Base-by-base conservation (phyloP, 2,329 filamentous ascomycete genomes). In the Epichloe elymi region DNA sequence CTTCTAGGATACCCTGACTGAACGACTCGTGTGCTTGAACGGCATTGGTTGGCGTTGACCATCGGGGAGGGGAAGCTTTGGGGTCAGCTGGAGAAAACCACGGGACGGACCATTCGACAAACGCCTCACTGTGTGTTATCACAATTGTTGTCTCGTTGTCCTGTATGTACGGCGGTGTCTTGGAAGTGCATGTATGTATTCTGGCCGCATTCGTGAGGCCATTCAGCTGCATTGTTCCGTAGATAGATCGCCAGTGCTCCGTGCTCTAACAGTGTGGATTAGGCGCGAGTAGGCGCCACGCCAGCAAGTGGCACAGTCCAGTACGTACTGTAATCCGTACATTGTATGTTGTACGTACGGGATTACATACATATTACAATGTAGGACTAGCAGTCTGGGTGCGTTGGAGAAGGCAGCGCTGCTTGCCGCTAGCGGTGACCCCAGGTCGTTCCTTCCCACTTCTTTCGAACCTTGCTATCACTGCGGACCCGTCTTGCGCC, bases 401-500 rank as follows among this genome's bases (percentile, higher is more conserved):
- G 14, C 1, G 20, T 48, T 20, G 30, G 35, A 39, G 3, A 10
- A 3, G 19, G 19, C n/a, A 23, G 39, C 8, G 19, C 23, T 17
- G 40, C 37, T 36, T 46, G 46, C 43, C 37, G 51, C 51, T 50
- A 43, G 42, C 43, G 47, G 51, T 12, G 17, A 14, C 30, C 30
- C 38, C 47, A 50, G 47, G 33, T 40, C 23, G 37, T 42, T 17
- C 42, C 33, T 52, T 49, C 38, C 47, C 43, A 50, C 47, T 52
- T 40, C 49, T 47, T 43, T 10, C n/a, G 10, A 38, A n/a, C 36
- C 33, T n/a, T 17, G 17, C 8, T 46, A 47, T 42, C 49, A 33
- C 36, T 40, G 12, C 20, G 20, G 30, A 19, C 10, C 46, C 43
- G 17, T 26, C 44, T 26, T 30, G 30, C 17, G 35, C 42, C 49